Base-by-base conservation (phyloP, 2,329 filamentous ascomycete genomes). In the Cercospora sp. region DNA sequence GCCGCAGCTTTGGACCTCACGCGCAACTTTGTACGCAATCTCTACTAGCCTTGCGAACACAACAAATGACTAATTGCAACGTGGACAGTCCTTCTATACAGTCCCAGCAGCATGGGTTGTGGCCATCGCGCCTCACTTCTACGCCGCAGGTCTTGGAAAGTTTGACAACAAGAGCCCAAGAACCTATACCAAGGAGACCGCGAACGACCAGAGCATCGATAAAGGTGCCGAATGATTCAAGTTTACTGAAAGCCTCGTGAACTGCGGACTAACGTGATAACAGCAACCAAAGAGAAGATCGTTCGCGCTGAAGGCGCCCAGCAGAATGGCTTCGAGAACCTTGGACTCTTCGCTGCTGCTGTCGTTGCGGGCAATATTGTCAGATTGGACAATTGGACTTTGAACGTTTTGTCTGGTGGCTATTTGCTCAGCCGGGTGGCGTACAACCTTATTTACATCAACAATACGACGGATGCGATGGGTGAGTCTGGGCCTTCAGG, bases 331-430 rank as follows among this genome's bases (percentile, higher is more conserved):
- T 77, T 80, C 45, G 80, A 82, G 68, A 81, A 80, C 59, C 33
- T 82, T 2, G 77, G 76, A 16, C 72, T 81, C 42, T 82, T 81
- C 60, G 79, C 80, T 2, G 73, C 79, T 0, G 77, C 79, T 16
- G 77, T 82, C 6, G 75, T 80, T 0, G 79, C 79, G 1, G 80
- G 76, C 3, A 81, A 81, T 48, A 51, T 77, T 0, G 79, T 79
- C 5, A 73, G 74, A n/a, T 57, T 81, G 31, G 75, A 72, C 51
- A 71, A 73, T 33, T 69, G 67, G 23, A 68, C 67, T 18, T 58
- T 78, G 67, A 78, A 78, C 64, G 68, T 33, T 5, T 63, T 78
- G 20, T 72, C 69, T 20, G 59, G 70, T 2, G 75, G 69, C 2
- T 78, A 77, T 59, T 36, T 78, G n/a, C 68, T 67, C 20, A 74